A percentile compares a stretch with the other conserved stretches of the same genome.
Evolutionary conservation across 129 eudicot species (phyloP).

Genomic region (Dittrichia graveolens): DNA sequence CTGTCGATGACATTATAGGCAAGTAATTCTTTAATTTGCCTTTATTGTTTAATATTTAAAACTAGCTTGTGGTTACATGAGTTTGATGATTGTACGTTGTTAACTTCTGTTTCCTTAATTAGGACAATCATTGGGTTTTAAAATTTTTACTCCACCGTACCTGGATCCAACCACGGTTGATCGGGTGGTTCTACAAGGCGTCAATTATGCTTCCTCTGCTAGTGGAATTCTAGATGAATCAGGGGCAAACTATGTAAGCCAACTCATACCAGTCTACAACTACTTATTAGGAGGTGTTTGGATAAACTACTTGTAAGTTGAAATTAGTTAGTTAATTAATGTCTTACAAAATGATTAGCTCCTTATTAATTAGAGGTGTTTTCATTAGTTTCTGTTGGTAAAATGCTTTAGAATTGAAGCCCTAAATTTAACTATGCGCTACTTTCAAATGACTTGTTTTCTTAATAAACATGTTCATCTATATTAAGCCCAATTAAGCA

Average conservation of each 20-base stretch:
- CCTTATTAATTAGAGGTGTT: too few species aligned
- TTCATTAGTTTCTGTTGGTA: too few species aligned
- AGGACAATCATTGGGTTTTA: constrained; percentile 62
- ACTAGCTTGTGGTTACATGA: too few species aligned
- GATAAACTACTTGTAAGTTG: too few species aligned
- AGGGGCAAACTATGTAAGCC: constrained; percentile 71
- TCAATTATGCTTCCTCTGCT: constrained; percentile 87
- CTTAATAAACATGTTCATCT: too few species aligned
- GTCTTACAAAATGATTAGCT: too few species aligned
- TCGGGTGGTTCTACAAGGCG: constrained; percentile 53
- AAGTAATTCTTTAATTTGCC: constrained; percentile 7
- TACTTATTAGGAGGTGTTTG: too few species aligned
- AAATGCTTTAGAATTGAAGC: too few species aligned
- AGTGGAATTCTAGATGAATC: constrained; percentile 70
- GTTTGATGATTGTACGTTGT: background rate
- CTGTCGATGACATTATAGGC: constrained; percentile 75
- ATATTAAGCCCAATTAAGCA: too few species aligned
- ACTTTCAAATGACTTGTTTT: too few species aligned
- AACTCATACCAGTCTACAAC: background rate
- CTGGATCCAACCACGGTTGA: constrained; percentile 75
- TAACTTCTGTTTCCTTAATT: constrained; percentile 5
- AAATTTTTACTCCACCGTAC: constrained; percentile 64
- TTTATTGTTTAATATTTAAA: background rate
- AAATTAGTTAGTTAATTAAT: too few species aligned
- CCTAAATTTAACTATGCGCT: too few species aligned